These are phyloP conservation scores for Diaporthe capsici DNA, from an alignment of 2,329 filamentous ascomycete genomes.

Conservation along the genomic window DNA sequence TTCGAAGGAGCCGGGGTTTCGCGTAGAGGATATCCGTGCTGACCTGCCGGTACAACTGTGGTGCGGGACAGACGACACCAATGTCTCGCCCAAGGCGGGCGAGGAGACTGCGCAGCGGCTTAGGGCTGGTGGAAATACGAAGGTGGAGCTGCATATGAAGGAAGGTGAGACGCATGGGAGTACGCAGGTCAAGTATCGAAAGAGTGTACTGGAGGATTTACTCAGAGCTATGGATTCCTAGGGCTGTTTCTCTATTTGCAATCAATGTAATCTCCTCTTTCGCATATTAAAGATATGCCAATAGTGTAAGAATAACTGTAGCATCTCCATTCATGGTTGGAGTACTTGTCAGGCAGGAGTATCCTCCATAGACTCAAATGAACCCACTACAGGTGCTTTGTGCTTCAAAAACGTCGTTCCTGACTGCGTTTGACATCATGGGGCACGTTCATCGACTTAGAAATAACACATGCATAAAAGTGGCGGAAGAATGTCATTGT, in stretches of 20 bases:
- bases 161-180: slow-evolving; percentile 22
- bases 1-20: slow-evolving; percentile 23
- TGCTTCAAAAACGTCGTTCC: not conserved
- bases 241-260: not conserved
- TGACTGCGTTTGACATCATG: no score
- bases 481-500: not conserved
- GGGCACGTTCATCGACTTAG: not conserved
- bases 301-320: no score
- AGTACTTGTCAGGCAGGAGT: not conserved
- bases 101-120: slow-evolving; percentile 27
- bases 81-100: slow-evolving; percentile 27
- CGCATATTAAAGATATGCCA: not conserved
- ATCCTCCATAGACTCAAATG: not conserved
- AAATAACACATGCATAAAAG: no score
- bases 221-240: slow-evolving; percentile 20
- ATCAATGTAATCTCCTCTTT: not conserved
- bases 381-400: not conserved
- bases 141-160: slow-evolving; percentile 15
- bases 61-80: slow-evolving; percentile 26
- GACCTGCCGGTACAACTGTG: slow-evolving; percentile 25
- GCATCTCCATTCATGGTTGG: not conserved
- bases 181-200: slow-evolving; percentile 29
- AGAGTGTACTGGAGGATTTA: not conserved
- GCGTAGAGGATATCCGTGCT: slow-evolving; percentile 22
- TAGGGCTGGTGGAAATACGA: slow-evolving; percentile 12